Evolutionary conservation across 352 stramenopile species (phyloP).

Genomic region (Globisporangium emineosum): DNA sequence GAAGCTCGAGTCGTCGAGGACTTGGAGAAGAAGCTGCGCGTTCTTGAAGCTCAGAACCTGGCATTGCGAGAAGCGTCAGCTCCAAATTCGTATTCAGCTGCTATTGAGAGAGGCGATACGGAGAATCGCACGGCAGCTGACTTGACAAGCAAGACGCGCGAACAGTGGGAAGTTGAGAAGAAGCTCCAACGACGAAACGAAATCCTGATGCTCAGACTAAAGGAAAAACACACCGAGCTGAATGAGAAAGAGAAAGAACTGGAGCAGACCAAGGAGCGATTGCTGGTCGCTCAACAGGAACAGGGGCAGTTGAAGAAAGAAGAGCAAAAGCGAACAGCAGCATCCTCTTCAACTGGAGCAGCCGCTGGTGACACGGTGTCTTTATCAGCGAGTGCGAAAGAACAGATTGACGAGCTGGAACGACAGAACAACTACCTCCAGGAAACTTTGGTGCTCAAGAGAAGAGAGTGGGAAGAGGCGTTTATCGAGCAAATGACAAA

Average conservation of each 20-base stretch:
- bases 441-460: conserved; percentile 57
- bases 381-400: conserved; percentile 16
- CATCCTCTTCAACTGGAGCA: neutral
- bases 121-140: neutral
- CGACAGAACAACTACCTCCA: conserved; percentile 57
- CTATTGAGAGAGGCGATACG: neutral
- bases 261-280: conserved; percentile 29
- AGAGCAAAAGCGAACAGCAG: conserved; percentile 21
- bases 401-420: conserved; percentile 39
- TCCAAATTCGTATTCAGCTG: conserved; percentile 1
- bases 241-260: conserved; percentile 42
- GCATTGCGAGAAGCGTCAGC: conserved; percentile 53
- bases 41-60: conserved; percentile 78
- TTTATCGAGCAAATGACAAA: conserved; percentile 47
- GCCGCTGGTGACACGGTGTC: neutral
- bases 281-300: conserved; percentile 34
- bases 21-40: conserved; percentile 65
- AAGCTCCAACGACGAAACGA: conserved; percentile 71
- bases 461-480: conserved; percentile 58
- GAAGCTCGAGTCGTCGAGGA: conserved; percentile 48
- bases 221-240: conserved; percentile 63
- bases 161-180: conserved; percentile 62
- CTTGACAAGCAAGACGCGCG: conserved; percentile 13
- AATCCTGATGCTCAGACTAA: conserved; percentile 54
- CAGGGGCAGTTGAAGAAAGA: conserved; percentile 13